Evolutionary conservation across 495 filamentous ascomycete species (phyloP), one percentile per base, ranked within the genome.

Genomic region (Thermothielavioides terrestris): DNA sequence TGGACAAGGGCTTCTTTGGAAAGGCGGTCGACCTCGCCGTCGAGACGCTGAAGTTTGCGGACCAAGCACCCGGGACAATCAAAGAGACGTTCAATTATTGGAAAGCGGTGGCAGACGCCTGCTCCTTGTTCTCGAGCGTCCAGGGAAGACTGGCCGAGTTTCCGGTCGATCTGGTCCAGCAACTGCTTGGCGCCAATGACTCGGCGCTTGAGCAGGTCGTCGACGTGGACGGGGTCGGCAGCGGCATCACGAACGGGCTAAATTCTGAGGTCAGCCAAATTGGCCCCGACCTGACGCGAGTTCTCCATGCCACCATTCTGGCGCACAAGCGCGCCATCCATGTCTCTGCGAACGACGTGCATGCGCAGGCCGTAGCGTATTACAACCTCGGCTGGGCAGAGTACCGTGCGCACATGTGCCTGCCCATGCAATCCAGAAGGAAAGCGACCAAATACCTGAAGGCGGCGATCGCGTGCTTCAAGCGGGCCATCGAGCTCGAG

Each of bases 321-420:
- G 86, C 88, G 5, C 85, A 89, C 63, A 97, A 96, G 59, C 81
- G 86, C 44, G 86, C 89, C 17, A 83, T 97, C 14, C 72, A 84
- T 47, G 75, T 80, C 35, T 84, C 85, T 27, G 68, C 79, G 2
- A 71, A 82, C 46, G 91, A 99, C 58, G 50, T 79, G 3, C 86
- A 97, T 63, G 89, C 90, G n/a, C 90, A 94, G 66, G 88, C 92
- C 7, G 86, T 97, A 25, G 87, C 89, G 1, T 94, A 91, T 77
- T 99, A 91, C 64, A 99, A 99, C 60, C 73, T 99, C 17, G 92
- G 94, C 21, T 95, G 89, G 83, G 85, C 87, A 4, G 92, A 99
- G 65, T 82, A 92, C 61, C 77, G 82, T 38, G 83, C 88, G 9
- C 87, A 91, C 59, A 71, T 73, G 23, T 85, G 78, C 60, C 66